Evolutionary conservation across 164 flowering plant genomes (phyloP).

Genomic region (Kingdonia uniflora): DNA sequence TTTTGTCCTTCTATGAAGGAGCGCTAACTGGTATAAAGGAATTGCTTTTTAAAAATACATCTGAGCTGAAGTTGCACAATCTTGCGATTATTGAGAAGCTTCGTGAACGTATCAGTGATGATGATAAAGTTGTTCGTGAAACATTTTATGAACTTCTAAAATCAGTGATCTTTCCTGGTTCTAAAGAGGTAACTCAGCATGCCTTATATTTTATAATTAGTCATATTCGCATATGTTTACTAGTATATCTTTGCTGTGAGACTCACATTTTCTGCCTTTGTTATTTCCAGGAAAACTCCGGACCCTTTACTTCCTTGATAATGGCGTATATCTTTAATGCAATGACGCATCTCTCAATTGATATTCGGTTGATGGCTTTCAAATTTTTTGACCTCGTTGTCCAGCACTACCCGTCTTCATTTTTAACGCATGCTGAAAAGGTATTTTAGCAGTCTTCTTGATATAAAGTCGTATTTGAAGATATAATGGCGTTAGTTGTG

Average conservation of each 20-base stretch:
- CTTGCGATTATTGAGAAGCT: conserved; percentile 69
- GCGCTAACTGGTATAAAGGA: conserved; percentile 78
- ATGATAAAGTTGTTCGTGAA: conserved; percentile 70
- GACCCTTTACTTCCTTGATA: conserved; percentile 49
- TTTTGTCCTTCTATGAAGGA: conserved; percentile 30
- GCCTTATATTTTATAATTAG: background rate
- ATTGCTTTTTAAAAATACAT: conserved; percentile 44
- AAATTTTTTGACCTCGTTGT: conserved; percentile 73
- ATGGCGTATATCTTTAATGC: conserved; percentile 79
- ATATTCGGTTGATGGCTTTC: conserved; percentile 83
- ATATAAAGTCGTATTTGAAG: background rate
- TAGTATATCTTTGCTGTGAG: background rate
- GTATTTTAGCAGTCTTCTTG: conserved; percentile 21
- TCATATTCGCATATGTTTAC: no score
- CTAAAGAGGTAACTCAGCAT: conserved; percentile 45
- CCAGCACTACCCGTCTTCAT: conserved; percentile 53
- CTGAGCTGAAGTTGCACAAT: conserved; percentile 54
- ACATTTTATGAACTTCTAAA: conserved; percentile 63
- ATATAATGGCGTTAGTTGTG: background rate
- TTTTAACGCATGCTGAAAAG: conserved; percentile 64
- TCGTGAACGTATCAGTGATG: conserved; percentile 80
- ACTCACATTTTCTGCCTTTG: background rate
- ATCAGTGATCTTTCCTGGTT: conserved; percentile 52
- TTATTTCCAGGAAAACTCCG: conserved; percentile 56
- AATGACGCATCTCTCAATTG: conserved; percentile 71